Evolutionary conservation across 2,329 filamentous ascomycete genomes (phyloP).

Genomic region (Talaromyces rugulosus): DNA sequence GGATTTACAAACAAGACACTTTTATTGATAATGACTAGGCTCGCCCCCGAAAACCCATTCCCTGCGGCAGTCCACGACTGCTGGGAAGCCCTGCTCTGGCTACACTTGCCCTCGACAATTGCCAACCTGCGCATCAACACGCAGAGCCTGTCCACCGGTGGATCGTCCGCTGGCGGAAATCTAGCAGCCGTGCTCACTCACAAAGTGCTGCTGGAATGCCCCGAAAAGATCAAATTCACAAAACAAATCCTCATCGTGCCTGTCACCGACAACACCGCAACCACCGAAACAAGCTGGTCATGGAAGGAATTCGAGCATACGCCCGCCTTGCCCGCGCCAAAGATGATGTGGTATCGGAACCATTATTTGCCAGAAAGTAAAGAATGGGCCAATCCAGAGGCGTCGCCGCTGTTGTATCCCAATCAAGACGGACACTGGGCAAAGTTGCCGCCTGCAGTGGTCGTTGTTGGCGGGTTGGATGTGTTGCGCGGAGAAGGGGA

Average conservation of each 20-base stretch:
- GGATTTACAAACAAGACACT: background rate
- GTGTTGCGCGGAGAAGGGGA: conserved; percentile 54
- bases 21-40: conserved; percentile 27
- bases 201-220: conserved; percentile 37
- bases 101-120: conserved; percentile 37
- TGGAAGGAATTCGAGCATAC: conserved; percentile 51
- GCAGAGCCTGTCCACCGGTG: conserved; percentile 42
- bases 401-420: conserved; percentile 51
- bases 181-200: conserved; percentile 53
- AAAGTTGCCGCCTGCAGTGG: conserved; percentile 46
- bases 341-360: conserved; percentile 59
- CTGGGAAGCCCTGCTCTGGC: conserved; percentile 53
- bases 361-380: conserved; percentile 51
- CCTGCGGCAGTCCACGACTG: conserved; percentile 56
- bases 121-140: conserved; percentile 39
- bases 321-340: conserved; percentile 50
- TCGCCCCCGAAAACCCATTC: conserved; percentile 55
- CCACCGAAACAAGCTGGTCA: conserved; percentile 39
- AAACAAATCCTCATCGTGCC: conserved; percentile 55
- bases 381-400: conserved; percentile 49
- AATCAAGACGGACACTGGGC: conserved; percentile 42
- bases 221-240: conserved; percentile 34
- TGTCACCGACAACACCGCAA: conserved; percentile 56
- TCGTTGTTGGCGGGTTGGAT: conserved; percentile 55
- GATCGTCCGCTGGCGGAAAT: conserved; percentile 52